Evolutionary conservation across 2,329 filamentous ascomycete species (phyloP), one percentile per base, ranked within the genome.

Genomic region (Pyrenophora seminiperda): DNA sequence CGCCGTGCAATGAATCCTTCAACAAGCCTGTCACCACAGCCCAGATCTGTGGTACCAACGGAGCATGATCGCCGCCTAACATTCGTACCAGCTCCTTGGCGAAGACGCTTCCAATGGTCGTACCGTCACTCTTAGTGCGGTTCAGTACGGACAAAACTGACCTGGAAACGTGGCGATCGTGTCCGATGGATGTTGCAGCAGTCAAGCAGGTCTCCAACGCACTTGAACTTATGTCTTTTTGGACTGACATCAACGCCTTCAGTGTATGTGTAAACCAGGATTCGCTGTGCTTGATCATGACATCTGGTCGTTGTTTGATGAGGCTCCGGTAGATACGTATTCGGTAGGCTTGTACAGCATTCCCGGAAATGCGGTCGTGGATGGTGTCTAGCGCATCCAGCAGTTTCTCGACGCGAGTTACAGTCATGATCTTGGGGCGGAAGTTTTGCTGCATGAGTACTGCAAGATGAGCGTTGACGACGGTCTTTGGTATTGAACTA

Each of bases 251-350:
- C 80, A 97, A 86, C 41, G 91, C 90, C 15, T 85, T 85, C 56
- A 97, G 85, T 15, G 96, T 77, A 68, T 95, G 88, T 42, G 88
- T 81, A 40, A 97, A 78, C 93, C 94, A 99, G 51, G 90, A 81
- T 2, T 82, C 79, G 47, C 82, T 77, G 33, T 91, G 85, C 18
- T 81, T 75, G 13, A 86, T 75, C 86, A 99, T 96, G 17, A 84
- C 77, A 14, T 79, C 73, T 41, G 82, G 86, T 4, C 85, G 83
- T 72, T 95, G 89, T 51, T 83, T 82, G 18, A 96, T 73, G 2
- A 99, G 78, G 45, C 85, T 87, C 56, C 85, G 84, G 68, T 96
- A 97, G 42, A 96, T 87, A 38, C 85, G 79, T 9, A 96, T 79
- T 13, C 93, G 85, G 50, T 88, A 86, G 60, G 87, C 85, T 31